A percentile compares a stretch with the other conserved stretches of the same genome.
Conservation (phyloP, 176 grass and related monocot species). For the Metroxylon sagu region DNA sequence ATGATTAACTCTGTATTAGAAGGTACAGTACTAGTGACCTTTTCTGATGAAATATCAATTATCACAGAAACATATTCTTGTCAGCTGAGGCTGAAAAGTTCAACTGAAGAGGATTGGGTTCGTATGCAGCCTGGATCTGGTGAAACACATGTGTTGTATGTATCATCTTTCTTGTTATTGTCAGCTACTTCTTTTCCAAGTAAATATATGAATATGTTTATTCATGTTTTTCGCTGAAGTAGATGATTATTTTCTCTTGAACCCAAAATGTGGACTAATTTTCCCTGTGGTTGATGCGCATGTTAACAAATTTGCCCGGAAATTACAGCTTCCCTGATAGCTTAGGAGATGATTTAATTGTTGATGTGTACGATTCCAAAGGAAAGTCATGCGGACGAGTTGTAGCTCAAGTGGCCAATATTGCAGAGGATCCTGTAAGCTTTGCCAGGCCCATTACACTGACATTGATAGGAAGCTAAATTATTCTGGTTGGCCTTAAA, state of each 20-base stretch:
- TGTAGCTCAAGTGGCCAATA: slow-evolving; percentile 79
- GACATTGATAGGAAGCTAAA: too few species aligned
- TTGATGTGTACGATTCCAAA: slow-evolving; percentile 93
- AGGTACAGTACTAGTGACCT: slow-evolving; percentile 14
- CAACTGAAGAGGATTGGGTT: slow-evolving; percentile 56
- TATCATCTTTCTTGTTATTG: slow-evolving; percentile 18
- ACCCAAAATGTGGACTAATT: too few species aligned
- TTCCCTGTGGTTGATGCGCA: too few species aligned
- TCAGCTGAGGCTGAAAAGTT: slow-evolving; percentile 87
- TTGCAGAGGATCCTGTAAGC: slow-evolving; percentile 85
- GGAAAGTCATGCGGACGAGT: slow-evolving; percentile 75
- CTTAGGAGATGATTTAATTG: slow-evolving; percentile 89
- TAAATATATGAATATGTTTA: too few species aligned
- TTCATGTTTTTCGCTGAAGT: too few species aligned
- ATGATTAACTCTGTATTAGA: slow-evolving; percentile 16
- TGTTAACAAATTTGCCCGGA: slow-evolving; percentile 8
- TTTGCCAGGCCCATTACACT: not conserved
- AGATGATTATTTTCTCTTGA: too few species aligned
- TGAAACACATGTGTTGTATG: slow-evolving; percentile 97
- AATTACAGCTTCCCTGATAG: slow-evolving; percentile 98
- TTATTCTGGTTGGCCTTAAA: too few species aligned
- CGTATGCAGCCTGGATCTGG: slow-evolving; percentile 96
- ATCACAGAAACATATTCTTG: slow-evolving; percentile 81
- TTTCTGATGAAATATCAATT: slow-evolving; percentile 22
- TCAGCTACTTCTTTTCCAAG: too few species aligned